Evolutionary conservation across 208 protist genomes (phyloP), one percentile per base, ranked within the genome.

Genomic region (Trypanosoma scelopori): DNA sequence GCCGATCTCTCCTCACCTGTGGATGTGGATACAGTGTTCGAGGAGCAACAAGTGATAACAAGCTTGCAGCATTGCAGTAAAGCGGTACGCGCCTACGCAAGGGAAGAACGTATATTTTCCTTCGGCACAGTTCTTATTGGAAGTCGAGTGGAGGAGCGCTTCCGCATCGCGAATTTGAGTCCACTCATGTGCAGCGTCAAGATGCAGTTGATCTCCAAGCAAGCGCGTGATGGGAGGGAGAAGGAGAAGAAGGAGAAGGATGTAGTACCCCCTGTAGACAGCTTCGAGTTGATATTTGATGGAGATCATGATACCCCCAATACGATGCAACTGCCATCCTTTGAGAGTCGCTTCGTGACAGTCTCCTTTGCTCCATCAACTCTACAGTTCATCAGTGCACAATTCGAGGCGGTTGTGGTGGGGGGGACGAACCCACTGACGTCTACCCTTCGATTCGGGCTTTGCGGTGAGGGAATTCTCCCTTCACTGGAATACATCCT

Each of bases 281-380:
- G 75, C 23, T 95, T 92, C 60, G 71, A 89, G 22, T 28, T 95
- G 3, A 39, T 67, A 5, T 20, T 80, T 28, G 77, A 79, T 45
- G 73, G 68, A 5, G 79, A 78, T 18, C 7, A 28, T 23, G 58
- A 66, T 25, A 23, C 43, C 25, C 16, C 13, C 3, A 56, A 63
- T 42, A 63, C 55, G 16, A 51, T 98, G 20, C 60, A 79, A 27
- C 87, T 99, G 45, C 94, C 96, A 16, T 91, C 95, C 9, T 97
- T 98, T 69, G 98, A 99, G 75, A 95, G 95, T 71, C 88, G 94
- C 43, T 98, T 98, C 71, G 92, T 98, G 1, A 97, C 85, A 9
- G 75, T 98, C 1, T 85, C 73, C 57, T 99, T 98, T 75, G 82
- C 56, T 1, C 96, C 98, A 12, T 64, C 56, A 12, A 60, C 78